phyloP scores from a whole-genome alignment of 1,284 basidiomycete genomes.

The Ustilago shanxiensis region DNA sequence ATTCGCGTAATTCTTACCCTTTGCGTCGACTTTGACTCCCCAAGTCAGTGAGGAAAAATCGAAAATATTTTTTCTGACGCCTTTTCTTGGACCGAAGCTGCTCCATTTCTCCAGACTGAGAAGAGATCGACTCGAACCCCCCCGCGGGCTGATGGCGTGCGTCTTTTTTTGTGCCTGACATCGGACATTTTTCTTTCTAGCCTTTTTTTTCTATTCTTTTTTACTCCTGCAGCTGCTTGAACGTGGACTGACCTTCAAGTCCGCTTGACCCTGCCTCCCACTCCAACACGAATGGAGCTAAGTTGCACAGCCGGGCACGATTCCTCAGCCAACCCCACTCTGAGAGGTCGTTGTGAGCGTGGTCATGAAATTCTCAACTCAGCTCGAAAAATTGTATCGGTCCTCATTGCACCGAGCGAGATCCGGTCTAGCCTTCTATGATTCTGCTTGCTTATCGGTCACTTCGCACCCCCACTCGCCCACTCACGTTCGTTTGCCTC shows the following conservation, averaged over 20 bases:
- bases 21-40: not conserved
- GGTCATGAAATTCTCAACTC: not conserved
- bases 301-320: not conserved
- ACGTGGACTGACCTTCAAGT: not conserved
- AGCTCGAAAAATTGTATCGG: not conserved
- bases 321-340: not conserved
- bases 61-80: not conserved
- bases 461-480: not conserved
- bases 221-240: not conserved
- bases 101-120: not conserved
- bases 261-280: too few relatives aligned
- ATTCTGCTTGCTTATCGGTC: not conserved
- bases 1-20: not conserved
- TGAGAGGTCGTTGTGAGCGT: too few relatives aligned
- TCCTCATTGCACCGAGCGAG: conserved; percentile 9
- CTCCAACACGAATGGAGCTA: too few relatives aligned
- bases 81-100: conserved; percentile 6
- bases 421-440: conserved; percentile 4
- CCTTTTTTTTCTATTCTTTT: not conserved
- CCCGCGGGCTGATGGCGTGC: conserved; percentile 3
- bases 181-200: not conserved
- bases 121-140: not conserved
- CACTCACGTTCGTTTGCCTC: too few relatives aligned
- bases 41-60: not conserved
- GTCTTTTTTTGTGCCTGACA: conserved; percentile 1